Evolutionary conservation across 2,329 filamentous ascomycete genomes (phyloP).

Genomic region (Cladosporium halotolerans): DNA sequence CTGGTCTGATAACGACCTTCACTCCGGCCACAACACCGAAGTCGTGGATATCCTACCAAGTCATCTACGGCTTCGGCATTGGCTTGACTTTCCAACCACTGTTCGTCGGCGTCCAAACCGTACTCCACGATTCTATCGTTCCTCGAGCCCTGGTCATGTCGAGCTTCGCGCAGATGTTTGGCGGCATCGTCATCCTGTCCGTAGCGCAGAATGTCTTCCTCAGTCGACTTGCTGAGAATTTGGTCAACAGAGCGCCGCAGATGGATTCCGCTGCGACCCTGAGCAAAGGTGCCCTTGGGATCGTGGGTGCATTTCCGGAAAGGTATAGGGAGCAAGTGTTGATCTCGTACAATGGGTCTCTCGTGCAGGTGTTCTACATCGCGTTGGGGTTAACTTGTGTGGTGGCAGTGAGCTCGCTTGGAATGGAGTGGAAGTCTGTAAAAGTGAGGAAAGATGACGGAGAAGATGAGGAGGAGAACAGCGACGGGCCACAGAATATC

Average conservation of each 20-base stretch:
- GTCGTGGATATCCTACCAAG: constrained; percentile 31
- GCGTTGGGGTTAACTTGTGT: constrained; percentile 47
- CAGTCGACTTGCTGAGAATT: constrained; percentile 2
- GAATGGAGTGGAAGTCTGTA: constrained; percentile 59
- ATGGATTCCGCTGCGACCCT: constrained; percentile 17
- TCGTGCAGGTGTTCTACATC: constrained; percentile 55
- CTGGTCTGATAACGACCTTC: constrained; percentile 19
- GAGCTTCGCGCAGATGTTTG: constrained; percentile 14
- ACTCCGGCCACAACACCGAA: constrained; percentile 18
- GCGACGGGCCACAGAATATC: too few relatives aligned
- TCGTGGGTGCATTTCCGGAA: too few relatives aligned
- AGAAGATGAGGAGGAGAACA: too few relatives aligned
- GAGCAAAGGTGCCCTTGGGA: too few relatives aligned
- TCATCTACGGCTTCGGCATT: constrained; percentile 25
- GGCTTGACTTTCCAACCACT: constrained; percentile 29
- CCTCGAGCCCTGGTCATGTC: constrained; percentile 11
- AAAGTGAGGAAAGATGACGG: constrained; percentile 37
- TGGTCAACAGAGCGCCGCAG: too few relatives aligned
- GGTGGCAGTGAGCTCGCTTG: constrained; percentile 35
- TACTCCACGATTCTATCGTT: constrained; percentile 5
- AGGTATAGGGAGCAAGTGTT: constrained; percentile 49
- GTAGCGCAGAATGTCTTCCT: constrained; percentile 15
- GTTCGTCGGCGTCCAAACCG: constrained; percentile 22
- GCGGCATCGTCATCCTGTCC: constrained; percentile 12
- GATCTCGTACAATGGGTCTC: constrained; percentile 55